Conservation (phyloP, 2,329 filamentous ascomycete species). For the Calonectria pauciramosa region DNA sequence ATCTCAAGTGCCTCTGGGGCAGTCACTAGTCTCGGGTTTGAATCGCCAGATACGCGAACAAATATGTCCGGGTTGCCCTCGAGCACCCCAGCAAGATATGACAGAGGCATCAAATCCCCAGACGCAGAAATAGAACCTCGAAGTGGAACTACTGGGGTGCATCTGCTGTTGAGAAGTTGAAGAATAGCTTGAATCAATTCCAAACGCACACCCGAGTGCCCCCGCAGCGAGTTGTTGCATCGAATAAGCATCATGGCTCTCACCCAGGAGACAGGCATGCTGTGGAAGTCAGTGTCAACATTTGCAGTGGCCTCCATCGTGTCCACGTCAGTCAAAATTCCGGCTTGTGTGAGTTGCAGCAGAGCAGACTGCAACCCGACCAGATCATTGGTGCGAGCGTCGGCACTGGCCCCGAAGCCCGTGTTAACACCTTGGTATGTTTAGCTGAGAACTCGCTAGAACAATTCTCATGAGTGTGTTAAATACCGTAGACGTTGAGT, state of each 20-base stretch:
- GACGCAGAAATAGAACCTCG: background rate
- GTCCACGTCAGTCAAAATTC: background rate
- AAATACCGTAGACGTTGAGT: background rate
- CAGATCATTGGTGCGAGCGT: background rate
- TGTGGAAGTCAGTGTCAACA: background rate
- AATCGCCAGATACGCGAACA: background rate
- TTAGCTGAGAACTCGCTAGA: background rate
- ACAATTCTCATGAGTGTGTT: background rate
- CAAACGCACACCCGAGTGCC: background rate
- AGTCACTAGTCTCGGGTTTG: background rate
- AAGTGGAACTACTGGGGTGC: background rate
- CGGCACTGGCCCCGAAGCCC: background rate
- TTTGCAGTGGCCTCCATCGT: background rate
- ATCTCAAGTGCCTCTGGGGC: background rate
- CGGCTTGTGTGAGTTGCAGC: background rate
- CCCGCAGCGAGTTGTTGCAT: background rate
- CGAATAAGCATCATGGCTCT: background rate
- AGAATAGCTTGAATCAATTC: background rate
- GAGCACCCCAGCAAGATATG: background rate
- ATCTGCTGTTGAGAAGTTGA: background rate
- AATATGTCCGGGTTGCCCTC: background rate
- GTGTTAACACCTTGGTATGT: background rate
- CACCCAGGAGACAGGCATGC: background rate
- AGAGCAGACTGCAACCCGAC: background rate
- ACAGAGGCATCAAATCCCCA: background rate